Evolutionary conservation across 2,329 filamentous ascomycete genomes (phyloP).

Genomic region (Clarireedia sp.): DNA sequence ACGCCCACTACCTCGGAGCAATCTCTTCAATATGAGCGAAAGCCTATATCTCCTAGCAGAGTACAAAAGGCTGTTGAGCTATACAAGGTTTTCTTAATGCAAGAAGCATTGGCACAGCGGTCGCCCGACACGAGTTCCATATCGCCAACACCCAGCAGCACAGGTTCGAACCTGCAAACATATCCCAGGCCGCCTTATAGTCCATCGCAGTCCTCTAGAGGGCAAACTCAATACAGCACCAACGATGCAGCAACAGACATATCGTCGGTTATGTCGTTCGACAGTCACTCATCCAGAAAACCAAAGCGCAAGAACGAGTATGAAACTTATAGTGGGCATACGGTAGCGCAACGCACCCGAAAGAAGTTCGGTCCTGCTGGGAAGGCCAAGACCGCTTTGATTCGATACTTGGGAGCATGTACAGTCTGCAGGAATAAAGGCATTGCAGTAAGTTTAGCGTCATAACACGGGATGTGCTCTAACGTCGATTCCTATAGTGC

Average conservation of each 20-base stretch:
- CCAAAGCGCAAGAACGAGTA: constrained; percentile 10
- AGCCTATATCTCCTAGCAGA: constrained; percentile 21
- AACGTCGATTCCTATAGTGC: constrained; percentile 17
- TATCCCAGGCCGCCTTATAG: constrained; percentile 13
- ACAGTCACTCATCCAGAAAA: constrained; percentile 13
- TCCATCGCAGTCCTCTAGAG: constrained; percentile 20
- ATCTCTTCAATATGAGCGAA: background rate
- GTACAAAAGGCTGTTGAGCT: constrained; percentile 18
- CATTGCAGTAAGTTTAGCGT: constrained; percentile 11
- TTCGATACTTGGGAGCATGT: constrained; percentile 25
- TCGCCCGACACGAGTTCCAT: constrained; percentile 12
- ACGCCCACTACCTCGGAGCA: constrained; percentile 4
- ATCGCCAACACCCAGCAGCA: background rate
- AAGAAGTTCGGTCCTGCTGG: constrained; percentile 16
- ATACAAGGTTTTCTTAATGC: constrained; percentile 16
- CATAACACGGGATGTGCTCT: constrained; percentile 8
- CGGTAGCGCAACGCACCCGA: constrained; percentile 17
- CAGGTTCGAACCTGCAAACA: constrained; percentile 12
- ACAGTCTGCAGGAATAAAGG: constrained; percentile 16
- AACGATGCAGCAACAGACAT: constrained; percentile 16
- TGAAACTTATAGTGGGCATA: constrained; percentile 21
- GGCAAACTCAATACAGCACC: constrained; percentile 12
- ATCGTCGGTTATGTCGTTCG: constrained; percentile 26
- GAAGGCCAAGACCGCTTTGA: constrained; percentile 25
- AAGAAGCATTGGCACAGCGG: constrained; percentile 18